Evolutionary conservation across 306 rosid species (phyloP).

Genomic region (Glycine soja): DNA sequence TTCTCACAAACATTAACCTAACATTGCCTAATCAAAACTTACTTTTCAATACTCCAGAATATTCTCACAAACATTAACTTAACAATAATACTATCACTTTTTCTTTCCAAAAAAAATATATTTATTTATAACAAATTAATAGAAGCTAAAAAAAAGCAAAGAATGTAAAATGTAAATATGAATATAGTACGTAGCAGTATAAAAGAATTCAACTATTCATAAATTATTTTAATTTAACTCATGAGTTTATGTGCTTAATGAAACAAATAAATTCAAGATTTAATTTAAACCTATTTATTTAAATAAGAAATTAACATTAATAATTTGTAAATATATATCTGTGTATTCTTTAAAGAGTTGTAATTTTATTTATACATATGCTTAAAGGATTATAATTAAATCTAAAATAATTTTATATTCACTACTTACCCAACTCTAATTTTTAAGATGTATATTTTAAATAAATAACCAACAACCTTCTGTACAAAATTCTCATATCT

Average conservation of each 20-base stretch:
- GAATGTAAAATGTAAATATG: neutral
- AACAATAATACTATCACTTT: too few relatives aligned
- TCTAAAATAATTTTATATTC: neutral
- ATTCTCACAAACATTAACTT: neutral
- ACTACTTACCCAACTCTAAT: neutral
- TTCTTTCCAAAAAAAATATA: neutral
- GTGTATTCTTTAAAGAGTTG: neutral
- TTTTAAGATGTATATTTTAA: neutral
- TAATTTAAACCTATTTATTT: neutral
- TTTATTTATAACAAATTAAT: neutral
- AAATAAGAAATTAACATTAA: neutral
- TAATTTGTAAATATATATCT: neutral
- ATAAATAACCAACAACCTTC: neutral
- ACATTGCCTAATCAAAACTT: neutral
- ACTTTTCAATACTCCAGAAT: neutral
- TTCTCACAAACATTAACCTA: too few relatives aligned
- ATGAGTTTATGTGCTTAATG: neutral
- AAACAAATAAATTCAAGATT: neutral
- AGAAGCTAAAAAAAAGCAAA: neutral
- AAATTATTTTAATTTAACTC: neutral
- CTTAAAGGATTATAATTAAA: neutral
- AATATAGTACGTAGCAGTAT: neutral
- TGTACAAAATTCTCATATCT: neutral
- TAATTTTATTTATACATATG: neutral
- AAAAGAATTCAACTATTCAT: neutral